Conservation (phyloP, 2,329 filamentous ascomycete species). For the Fusarium sp. region DNA sequence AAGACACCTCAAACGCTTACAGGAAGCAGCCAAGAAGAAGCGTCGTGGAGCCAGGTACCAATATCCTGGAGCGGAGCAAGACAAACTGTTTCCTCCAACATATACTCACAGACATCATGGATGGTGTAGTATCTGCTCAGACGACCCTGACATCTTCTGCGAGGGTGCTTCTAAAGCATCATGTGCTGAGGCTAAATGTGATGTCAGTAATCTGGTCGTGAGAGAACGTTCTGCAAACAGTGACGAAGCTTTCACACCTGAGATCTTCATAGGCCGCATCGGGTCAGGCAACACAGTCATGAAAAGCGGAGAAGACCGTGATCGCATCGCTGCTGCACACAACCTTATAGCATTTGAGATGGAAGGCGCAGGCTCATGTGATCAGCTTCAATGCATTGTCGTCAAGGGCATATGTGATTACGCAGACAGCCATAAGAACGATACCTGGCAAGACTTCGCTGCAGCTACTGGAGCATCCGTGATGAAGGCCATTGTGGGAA, state of each 20-base stretch:
- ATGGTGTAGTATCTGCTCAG: neutral
- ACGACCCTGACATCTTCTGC: neutral
- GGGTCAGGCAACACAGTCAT: slow-evolving; percentile 54
- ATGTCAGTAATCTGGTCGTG: fast-evolving
- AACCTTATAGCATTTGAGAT: slow-evolving; percentile 46
- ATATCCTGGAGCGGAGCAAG: neutral
- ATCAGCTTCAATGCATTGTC: slow-evolving; percentile 50
- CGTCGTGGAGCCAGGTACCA: neutral
- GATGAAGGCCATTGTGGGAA: neutral
- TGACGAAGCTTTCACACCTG: neutral
- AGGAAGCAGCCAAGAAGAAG: neutral
- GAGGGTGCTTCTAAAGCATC: neutral
- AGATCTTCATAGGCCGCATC: slow-evolving; percentile 23
- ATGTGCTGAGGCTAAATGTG: neutral
- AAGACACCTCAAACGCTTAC: neutral
- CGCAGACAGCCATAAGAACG: slow-evolving; percentile 7
- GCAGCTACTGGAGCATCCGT: slow-evolving; percentile 5
- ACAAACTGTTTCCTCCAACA: neutral
- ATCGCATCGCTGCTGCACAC: slow-evolving; percentile 41
- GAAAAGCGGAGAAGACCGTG: slow-evolving; percentile 49
- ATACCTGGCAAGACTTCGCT: slow-evolving; percentile 6
- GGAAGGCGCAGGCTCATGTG: slow-evolving; percentile 50
- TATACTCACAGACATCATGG: neutral
- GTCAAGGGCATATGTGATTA: slow-evolving; percentile 44
- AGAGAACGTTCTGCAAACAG: neutral